Evolutionary conservation across 345 rosid species (phyloP).

Genomic region (Eucalyptus tenuipes): DNA sequence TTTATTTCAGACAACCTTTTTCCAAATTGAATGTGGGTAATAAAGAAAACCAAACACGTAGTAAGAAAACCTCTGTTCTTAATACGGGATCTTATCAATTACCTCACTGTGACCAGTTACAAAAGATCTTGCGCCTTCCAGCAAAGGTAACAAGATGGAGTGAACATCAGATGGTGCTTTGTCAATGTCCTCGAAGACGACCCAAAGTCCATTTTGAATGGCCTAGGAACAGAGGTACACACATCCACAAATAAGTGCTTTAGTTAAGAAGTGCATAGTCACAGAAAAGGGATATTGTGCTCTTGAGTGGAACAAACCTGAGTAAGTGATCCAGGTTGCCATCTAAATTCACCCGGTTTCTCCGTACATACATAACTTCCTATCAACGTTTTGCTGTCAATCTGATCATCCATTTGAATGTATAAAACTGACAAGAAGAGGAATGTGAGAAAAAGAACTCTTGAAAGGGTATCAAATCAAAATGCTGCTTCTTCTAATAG

Average conservation of each 20-base stretch:
- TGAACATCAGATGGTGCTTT: constrained; percentile 88
- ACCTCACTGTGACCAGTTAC: constrained; percentile 79
- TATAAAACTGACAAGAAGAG: constrained; percentile 9
- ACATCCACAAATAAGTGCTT: not conserved
- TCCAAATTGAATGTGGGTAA: not conserved
- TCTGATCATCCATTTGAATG: constrained; percentile 97
- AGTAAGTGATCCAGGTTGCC: constrained; percentile 95
- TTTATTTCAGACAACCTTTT: not conserved
- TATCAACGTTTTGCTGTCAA: constrained; percentile 87
- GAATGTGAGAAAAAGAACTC: not conserved
- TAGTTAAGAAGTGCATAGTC: not conserved
- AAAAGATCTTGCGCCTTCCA: constrained; percentile 68
- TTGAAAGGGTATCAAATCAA: not conserved
- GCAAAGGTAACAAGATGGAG: constrained; percentile 64
- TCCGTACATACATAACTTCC: constrained; percentile 92
- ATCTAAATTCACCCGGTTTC: constrained; percentile 92
- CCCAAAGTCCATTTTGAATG: constrained; percentile 74
- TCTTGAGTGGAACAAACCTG: constrained; percentile 51
- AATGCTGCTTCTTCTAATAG: not conserved
- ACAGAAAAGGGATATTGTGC: not conserved
- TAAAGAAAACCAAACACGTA: not conserved
- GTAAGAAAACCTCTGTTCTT: not conserved
- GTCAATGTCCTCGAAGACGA: constrained; percentile 91
- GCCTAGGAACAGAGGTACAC: constrained; percentile 33
- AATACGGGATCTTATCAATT: not conserved